Conservation (phyloP, 495 filamentous ascomycete genomes). For the Cenococcum geophilum region DNA sequence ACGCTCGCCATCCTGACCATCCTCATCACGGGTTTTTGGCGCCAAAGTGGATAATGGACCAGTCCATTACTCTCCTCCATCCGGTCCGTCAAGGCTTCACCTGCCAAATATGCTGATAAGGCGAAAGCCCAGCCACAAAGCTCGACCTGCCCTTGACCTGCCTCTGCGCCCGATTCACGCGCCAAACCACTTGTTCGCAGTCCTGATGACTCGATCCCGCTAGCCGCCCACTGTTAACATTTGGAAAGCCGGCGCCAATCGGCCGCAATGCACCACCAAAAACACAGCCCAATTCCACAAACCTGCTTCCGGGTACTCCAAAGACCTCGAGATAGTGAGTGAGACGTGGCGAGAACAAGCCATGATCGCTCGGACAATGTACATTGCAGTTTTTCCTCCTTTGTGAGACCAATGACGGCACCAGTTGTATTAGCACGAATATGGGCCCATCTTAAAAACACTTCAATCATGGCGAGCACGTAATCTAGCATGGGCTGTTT, state of each 20-base stretch:
- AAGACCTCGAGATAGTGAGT: slow-evolving; percentile 7
- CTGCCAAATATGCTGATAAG: slow-evolving; percentile 1
- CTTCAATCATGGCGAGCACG: slow-evolving; percentile 3
- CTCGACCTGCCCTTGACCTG: slow-evolving; percentile 1
- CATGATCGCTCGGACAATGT: slow-evolving; percentile 22
- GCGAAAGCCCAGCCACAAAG: neutral
- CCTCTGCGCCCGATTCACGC: slow-evolving; percentile 18
- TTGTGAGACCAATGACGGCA: slow-evolving; percentile 21
- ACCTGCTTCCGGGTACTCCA: neutral
- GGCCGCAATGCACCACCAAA: neutral
- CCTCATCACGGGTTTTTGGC: slow-evolving; percentile 11
- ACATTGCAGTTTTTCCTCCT: slow-evolving; percentile 15
- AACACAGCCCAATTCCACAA: neutral
- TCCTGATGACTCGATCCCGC: slow-evolving; percentile 23
- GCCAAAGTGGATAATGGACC: neutral
- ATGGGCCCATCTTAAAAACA: slow-evolving; percentile 3
- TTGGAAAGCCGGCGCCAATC: neutral
- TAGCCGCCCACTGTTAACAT: slow-evolving; percentile 21
- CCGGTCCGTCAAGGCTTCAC: slow-evolving; percentile 19
- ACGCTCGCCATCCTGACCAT: neutral
- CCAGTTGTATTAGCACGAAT: slow-evolving; percentile 11
- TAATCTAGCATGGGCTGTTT: slow-evolving; percentile 12
- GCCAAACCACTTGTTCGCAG: slow-evolving; percentile 27
- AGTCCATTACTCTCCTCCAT: slow-evolving; percentile 14
- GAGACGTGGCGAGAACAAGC: slow-evolving; percentile 26